Base-by-base conservation (phyloP, 768 basidiomycete species). In the Coprinellus micaceus region DNA sequence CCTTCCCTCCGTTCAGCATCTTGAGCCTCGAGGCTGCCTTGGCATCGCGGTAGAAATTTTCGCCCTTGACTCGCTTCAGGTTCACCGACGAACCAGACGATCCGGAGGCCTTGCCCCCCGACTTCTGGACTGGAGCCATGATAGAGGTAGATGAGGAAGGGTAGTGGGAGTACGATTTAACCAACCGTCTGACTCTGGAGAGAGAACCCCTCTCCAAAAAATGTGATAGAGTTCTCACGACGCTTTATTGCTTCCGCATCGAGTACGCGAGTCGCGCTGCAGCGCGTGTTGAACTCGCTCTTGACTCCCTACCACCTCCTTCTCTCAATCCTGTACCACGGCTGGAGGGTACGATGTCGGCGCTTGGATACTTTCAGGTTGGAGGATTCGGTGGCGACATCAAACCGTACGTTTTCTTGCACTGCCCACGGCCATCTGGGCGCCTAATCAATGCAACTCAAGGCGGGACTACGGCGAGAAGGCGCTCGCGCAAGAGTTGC, bases 11-110 rank as follows among this genome's bases (percentile, higher is more conserved):
- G 56, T 81, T 90, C 64, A 97, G 82, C 88, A 99, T 89, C 78
- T 97, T 98, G 53, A 94, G 82, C 58, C 88, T 78, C 28, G 78
- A 75, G 36, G 86, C 93, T 65, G 85, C 79, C 69, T 98, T 98
- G 43, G 93, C 94, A 88, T 94, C 85, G 71, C 94, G 91, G 75
- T 97, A 99, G 77, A 98, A 98, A 71, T 96, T 99, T 77, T 97
- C 94, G 66, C 94, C 95, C 68, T 93, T 94, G 61, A 89, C 82
- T 69, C 79, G 87, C 61, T 83, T 82, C 43, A 91, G 75, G 3
- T 82, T 76, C 1, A 81, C 61, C 15, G 78, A 75, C n/a, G 78
- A 75, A 22, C 78, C 75, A n/a, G 82, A 78, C 19, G 62, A 60
- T 19, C 74, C 75, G 1, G 78, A 79, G 53, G 71, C 68, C 59